A percentile compares a stretch with the other conserved stretches of the same genome.
phyloP scores from a whole-genome alignment of 2,329 filamentous ascomycete genomes.

The Scopulariopsis brevicaulis region DNA sequence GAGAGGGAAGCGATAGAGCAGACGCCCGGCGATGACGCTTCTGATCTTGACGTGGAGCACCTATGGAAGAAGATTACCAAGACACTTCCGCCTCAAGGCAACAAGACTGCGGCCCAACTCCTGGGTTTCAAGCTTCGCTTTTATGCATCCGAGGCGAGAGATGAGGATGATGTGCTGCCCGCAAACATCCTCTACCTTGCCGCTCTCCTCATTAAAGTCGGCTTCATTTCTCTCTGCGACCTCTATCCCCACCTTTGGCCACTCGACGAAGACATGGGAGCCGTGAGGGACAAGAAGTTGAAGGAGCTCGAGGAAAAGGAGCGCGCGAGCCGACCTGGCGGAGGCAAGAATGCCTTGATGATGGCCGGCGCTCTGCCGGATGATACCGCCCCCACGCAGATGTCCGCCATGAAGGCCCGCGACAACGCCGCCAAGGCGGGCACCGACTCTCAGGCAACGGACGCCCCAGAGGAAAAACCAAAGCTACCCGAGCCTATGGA shows the following conservation, averaged over 20 bases:
- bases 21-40: conserved; percentile 20
- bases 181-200: conserved; percentile 89
- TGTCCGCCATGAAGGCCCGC: conserved; percentile 23
- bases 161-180: conserved; percentile 66
- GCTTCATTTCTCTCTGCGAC: conserved; percentile 86
- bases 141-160: conserved; percentile 72
- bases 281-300: conserved; percentile 55
- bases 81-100: conserved; percentile 74
- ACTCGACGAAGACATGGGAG: conserved; percentile 70
- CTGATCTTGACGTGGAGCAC: conserved; percentile 38
- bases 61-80: conserved; percentile 74
- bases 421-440: conserved; percentile 40
- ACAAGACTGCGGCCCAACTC: conserved; percentile 84
- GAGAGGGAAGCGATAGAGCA: conserved; percentile 33
- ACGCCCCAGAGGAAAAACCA: conserved; percentile 32
- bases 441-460: conserved; percentile 11
- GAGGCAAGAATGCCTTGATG: conserved; percentile 70
- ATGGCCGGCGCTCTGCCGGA: conserved; percentile 81
- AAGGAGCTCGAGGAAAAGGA: conserved; percentile 74
- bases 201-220: conserved; percentile 89
- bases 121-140: conserved; percentile 96
- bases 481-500: conserved; percentile 63
- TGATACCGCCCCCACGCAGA: conserved; percentile 50
- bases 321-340: conserved; percentile 56
- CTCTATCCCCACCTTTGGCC: conserved; percentile 90